Evolutionary conservation across 495 filamentous ascomycete species (phyloP).

Genomic region (Tuber melanosporum): DNA sequence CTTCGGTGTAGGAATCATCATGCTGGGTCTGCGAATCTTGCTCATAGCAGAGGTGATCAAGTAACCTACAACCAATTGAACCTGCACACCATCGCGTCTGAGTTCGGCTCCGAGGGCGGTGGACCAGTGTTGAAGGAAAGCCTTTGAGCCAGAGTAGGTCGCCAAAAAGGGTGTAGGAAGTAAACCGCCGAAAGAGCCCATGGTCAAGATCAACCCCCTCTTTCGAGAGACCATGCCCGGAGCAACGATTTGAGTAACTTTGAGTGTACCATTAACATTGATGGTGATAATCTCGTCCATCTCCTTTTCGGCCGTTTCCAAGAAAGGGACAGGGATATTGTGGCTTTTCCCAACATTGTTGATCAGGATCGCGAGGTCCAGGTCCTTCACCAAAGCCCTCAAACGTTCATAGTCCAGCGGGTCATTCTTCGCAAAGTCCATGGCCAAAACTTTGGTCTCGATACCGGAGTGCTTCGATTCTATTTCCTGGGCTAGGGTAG

Average conservation of each 20-base stretch:
- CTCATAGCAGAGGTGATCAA: constrained; percentile 93
- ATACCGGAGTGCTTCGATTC: constrained; percentile 56
- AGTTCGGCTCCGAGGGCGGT: constrained; percentile 78
- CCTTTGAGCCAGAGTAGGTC: constrained; percentile 95
- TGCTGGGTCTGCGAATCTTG: constrained; percentile 74
- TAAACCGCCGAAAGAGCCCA: constrained; percentile 91
- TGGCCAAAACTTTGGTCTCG: constrained; percentile 67
- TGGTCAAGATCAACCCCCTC: constrained; percentile 85
- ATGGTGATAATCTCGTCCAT: constrained; percentile 84
- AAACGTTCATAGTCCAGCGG: constrained; percentile 71
- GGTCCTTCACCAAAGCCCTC: constrained; percentile 55
- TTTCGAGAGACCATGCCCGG: constrained; percentile 76
- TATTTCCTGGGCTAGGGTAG: constrained; percentile 68
- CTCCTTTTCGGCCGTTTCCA: constrained; percentile 67
- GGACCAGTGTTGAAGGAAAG: constrained; percentile 97
- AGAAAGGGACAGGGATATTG: constrained; percentile 83
- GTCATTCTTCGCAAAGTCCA: constrained; percentile 80
- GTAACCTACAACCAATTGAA: constrained; percentile 81
- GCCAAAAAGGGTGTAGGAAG: constrained; percentile 88
- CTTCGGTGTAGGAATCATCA: constrained; percentile 72
- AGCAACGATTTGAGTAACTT: constrained; percentile 74
- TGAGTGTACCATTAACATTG: constrained; percentile 85
- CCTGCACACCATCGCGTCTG: constrained; percentile 67
- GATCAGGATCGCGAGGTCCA: constrained; percentile 81
- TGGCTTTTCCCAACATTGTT: constrained; percentile 98